These are phyloP conservation scores for Stygiomarasmius scandens DNA, from an alignment of 1,284 basidiomycete genomes.

Conservation along the genomic window DNA sequence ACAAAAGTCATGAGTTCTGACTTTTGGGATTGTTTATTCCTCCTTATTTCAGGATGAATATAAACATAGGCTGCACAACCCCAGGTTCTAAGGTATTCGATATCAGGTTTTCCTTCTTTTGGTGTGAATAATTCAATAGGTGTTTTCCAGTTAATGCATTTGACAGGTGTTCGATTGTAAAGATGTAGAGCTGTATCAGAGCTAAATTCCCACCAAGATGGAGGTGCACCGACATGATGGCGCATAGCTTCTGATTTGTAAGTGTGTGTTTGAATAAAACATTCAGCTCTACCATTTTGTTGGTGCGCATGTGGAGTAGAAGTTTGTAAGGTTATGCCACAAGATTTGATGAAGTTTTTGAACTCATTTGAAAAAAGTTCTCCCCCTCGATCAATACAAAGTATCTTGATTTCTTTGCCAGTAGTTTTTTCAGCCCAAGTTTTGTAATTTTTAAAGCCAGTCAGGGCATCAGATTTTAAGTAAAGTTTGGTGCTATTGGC, in stretches of 20 bases:
- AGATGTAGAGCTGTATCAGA: conserved; percentile 21
- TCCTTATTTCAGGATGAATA: conserved; percentile 12
- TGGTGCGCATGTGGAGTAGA: conserved; percentile 10
- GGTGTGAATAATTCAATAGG: conserved; percentile 1
- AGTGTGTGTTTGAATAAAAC: conserved; percentile 5
- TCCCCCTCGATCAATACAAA: conserved; percentile 14
- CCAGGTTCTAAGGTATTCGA: conserved; percentile 22
- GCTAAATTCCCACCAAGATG: conserved; percentile 28
- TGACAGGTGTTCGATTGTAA: neutral
- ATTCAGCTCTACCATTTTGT: conserved; percentile 17
- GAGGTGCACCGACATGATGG: conserved; percentile 23
- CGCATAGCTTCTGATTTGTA: conserved; percentile 25
- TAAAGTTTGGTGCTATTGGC: conserved; percentile 9
- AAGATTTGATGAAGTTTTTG: neutral
- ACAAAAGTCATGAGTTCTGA: conserved; percentile 22
- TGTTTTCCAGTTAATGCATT: conserved; percentile 1
- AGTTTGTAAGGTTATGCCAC: conserved; percentile 9
- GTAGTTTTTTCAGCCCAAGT: conserved; percentile 2
- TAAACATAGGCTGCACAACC: conserved; percentile 28
- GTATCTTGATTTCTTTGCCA: conserved; percentile 2
- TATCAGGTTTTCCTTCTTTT: conserved; percentile 17
- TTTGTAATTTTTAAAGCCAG: conserved; percentile 2
- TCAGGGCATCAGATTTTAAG: conserved; percentile 9
- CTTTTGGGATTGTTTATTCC: conserved; percentile 19
- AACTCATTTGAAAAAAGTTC: conserved; percentile 12